Base-by-base conservation (phyloP, 345 rosid genomes). In the Psidium guajava region DNA sequence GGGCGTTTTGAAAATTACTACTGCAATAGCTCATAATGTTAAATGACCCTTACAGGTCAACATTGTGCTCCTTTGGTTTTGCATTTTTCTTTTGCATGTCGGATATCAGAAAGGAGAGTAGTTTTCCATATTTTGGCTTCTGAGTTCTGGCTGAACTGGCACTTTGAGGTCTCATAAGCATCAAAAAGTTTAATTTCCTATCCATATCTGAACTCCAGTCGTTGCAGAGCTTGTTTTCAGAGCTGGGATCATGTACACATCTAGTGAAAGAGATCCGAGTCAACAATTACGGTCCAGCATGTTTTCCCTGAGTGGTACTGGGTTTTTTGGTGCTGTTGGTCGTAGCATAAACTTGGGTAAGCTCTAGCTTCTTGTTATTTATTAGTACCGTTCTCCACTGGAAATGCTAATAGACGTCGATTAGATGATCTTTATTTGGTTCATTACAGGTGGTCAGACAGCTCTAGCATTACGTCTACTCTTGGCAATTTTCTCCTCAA, bases 161-260 rank as follows among this genome's bases (percentile, higher is more conserved):
- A 69, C 80, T 36, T 36, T 2, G 80, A 69, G 80, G 42, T 69
- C 47, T 69, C 80, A 36, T 9, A 36, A 36, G 80, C 80, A 36
- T 25, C 47, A 69, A 36, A 9, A 69, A 2, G 25, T 69, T 69
- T 69, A 44, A 69, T 69, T 47, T 69, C 80, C 80, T 82, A 80
- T 84, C 86, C 84, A 84, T 83, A 85, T 83, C 87, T 91, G 90
- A 88, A 92, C 90, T 90, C 90, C 87, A 87, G 88, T 88, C 86
- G 87, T 83, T 89, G 92, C 92, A 93, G 96, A 93, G 91, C 73
- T 89, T 80, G 82, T 88, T 91, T 92, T 89, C 98, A 93, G 98
- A 93, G 98, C 96, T 91, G 98, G 98, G 93, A 97, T 97, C 69
- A 95, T 95, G 98, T 95, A 95, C 87, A 87, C 91, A 84, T 87